These are phyloP conservation scores for Hypoxylon sp. DNA, from an alignment of 2,329 filamentous ascomycete species.

Conservation along the genomic window DNA sequence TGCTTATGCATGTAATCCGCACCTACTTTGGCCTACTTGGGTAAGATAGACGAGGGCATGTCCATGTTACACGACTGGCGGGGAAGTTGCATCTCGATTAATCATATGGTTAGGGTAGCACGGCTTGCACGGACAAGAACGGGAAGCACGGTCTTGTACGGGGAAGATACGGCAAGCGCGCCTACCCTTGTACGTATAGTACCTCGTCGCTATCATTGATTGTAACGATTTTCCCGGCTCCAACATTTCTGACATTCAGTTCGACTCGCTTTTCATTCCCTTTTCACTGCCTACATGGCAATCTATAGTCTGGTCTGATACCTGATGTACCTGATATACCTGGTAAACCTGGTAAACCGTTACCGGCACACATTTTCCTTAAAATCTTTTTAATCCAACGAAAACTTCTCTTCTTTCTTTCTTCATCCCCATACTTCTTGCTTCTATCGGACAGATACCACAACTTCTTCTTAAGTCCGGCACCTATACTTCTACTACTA, in stretches of 20 bases:
- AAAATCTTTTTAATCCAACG: not conserved
- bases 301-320: not conserved
- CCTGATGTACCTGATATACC: not conserved
- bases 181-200: conserved; percentile 9
- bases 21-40: conserved; percentile 7
- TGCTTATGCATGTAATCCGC: conserved; percentile 26
- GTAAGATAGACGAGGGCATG: conserved; percentile 11
- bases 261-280: conserved; percentile 2
- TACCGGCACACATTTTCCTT: not conserved
- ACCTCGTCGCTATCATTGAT: not conserved
- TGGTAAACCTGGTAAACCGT: conserved; percentile 5
- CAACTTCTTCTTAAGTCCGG: not conserved
- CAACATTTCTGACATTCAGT: conserved; percentile 4
- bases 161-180: conserved; percentile 23
- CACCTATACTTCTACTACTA: not conserved
- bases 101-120: conserved; percentile 5
- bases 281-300: not conserved
- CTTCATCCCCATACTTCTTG: not conserved
- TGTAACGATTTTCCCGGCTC: conserved; percentile 1
- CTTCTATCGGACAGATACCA: not conserved
- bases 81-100: conserved; percentile 31
- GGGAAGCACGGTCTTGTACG: not conserved
- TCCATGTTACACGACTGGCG: conserved; percentile 31
- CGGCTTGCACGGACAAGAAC: not conserved
- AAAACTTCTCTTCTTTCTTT: conserved; percentile 8